Conservation (phyloP, 345 rosid genomes). For the Noccaea caerulescens region DNA sequence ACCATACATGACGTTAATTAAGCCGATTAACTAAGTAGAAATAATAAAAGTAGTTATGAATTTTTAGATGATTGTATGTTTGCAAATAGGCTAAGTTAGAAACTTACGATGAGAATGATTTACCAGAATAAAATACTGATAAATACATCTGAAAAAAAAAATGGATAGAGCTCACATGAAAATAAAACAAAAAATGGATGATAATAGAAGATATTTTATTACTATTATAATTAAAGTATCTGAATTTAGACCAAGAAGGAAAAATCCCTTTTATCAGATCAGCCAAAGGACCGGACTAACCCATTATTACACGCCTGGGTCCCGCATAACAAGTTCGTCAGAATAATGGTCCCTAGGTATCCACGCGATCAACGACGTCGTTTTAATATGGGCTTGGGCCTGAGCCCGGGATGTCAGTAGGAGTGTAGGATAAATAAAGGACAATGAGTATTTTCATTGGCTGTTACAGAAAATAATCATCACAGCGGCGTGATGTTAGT, state of each 20-base stretch:
- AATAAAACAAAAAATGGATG: background rate
- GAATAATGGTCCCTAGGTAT: conserved; percentile 13
- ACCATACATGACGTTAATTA: conserved; percentile 25
- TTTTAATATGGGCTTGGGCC: conserved; percentile 22
- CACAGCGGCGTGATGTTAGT: conserved; percentile 24
- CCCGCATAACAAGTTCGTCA: conserved; percentile 22
- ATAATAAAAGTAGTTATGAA: conserved; percentile 3
- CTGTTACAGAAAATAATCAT: background rate
- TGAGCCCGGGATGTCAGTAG: background rate
- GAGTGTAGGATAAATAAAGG: too few relatives aligned
- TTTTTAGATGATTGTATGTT: conserved; percentile 14
- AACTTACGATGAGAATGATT: background rate
- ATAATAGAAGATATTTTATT: background rate
- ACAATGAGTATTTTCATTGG: conserved; percentile 20
- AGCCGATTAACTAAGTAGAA: conserved; percentile 14
- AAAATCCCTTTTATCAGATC: background rate
- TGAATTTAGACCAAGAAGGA: conserved; percentile 1
- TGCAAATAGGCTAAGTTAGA: background rate
- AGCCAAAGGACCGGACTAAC: conserved; percentile 6
- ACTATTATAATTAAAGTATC: background rate
- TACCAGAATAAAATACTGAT: background rate
- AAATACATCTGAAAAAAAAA: background rate
- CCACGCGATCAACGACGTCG: background rate
- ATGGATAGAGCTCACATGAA: background rate
- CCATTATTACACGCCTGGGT: conserved; percentile 23